A percentile compares a stretch with the other conserved stretches of the same genome.
Conservation (phyloP, 1,139 yeast genomes). For the Pichia sp. region DNA sequence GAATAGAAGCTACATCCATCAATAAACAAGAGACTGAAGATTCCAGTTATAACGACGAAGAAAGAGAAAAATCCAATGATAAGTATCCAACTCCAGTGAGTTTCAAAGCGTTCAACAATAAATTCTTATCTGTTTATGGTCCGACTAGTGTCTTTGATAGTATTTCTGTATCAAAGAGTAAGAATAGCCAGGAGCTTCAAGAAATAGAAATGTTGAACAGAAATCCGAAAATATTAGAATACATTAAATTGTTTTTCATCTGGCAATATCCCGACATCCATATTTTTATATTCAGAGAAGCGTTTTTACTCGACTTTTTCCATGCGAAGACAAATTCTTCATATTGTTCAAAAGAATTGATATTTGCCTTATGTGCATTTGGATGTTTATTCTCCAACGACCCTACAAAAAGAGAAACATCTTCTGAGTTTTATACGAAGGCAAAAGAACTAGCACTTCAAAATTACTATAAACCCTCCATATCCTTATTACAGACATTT, state of each 20-base stretch:
- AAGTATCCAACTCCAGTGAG: constrained; percentile 16
- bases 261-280: constrained; percentile 67
- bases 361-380: constrained; percentile 53
- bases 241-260: constrained; percentile 54
- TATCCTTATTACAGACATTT: constrained; percentile 40
- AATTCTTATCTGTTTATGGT: constrained; percentile 40
- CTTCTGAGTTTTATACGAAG: constrained; percentile 43
- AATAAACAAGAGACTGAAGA: constrained; percentile 13
- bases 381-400: constrained; percentile 56
- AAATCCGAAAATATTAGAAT: constrained; percentile 40
- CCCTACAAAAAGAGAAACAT: constrained; percentile 42
- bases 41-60: constrained; percentile 8
- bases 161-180: constrained; percentile 12
- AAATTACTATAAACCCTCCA: constrained; percentile 1
- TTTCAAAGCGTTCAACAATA: constrained; percentile 15
- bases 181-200: constrained; percentile 9
- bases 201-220: constrained; percentile 9
- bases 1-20: too few relatives aligned
- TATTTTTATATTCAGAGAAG: constrained; percentile 60
- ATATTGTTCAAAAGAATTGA: constrained; percentile 43
- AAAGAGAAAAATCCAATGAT: neutral
- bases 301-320: constrained; percentile 57
- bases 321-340: constrained; percentile 34
- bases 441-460: constrained; percentile 45
- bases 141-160: constrained; percentile 50